A percentile compares a stretch with the other conserved stretches of the same genome.
Conservation (phyloP, 2,329 filamentous ascomycete species). For the Zymoseptoria tritici region DNA sequence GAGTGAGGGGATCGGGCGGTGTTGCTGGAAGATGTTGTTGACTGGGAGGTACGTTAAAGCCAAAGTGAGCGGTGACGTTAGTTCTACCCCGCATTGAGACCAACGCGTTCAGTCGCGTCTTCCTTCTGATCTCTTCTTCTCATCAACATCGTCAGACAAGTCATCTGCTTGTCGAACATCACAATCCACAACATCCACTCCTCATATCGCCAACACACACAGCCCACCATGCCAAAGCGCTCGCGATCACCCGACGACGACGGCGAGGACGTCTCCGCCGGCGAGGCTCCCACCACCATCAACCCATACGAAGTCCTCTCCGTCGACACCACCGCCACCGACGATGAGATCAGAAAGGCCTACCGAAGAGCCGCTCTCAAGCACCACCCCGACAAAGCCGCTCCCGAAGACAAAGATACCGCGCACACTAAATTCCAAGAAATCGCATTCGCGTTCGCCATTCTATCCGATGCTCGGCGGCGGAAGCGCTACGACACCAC, state of each 20-base stretch:
- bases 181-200: neutral
- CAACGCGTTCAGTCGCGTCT: neutral
- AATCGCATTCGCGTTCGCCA: conserved; percentile 87
- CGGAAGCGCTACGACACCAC: conserved; percentile 84
- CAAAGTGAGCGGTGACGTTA: neutral
- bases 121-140: neutral
- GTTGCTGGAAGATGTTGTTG: conserved; percentile 1
- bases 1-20: neutral
- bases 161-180: neutral
- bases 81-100: neutral
- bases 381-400: conserved; percentile 59
- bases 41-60: neutral
- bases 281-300: conserved; percentile 59
- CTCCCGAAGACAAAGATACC: conserved; percentile 55
- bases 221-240: conserved; percentile 11
- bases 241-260: conserved; percentile 9
- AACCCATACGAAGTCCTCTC: conserved; percentile 74
- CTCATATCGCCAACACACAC: neutral
- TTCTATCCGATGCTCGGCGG: conserved; percentile 75
- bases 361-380: conserved; percentile 87
- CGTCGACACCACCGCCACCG: conserved; percentile 58
- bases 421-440: conserved; percentile 81
- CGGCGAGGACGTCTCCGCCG: conserved; percentile 45
- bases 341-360: conserved; percentile 76
- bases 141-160: neutral